Evolutionary conservation across 2,329 filamentous ascomycete species (phyloP).

Genomic region (Colletotrichum tamarilloi): DNA sequence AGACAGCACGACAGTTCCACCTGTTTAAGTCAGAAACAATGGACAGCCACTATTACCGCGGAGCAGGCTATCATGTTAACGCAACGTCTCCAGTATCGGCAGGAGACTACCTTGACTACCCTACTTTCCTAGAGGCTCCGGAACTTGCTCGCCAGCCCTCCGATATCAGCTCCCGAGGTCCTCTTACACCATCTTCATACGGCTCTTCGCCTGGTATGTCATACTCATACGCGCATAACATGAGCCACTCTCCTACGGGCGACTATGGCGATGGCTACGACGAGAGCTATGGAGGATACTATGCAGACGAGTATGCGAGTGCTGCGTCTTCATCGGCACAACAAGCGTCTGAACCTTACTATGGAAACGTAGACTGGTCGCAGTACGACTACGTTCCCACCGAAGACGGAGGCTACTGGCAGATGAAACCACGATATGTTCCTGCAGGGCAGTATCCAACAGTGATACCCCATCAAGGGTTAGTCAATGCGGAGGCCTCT

Average conservation of each 20-base stretch:
- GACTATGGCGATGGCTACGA: slow-evolving; percentile 14
- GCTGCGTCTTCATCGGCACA: slow-evolving; percentile 27
- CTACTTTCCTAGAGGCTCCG: slow-evolving; percentile 29
- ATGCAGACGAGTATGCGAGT: slow-evolving; percentile 26
- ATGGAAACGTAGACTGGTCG: slow-evolving; percentile 32
- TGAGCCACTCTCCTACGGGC: slow-evolving; percentile 27
- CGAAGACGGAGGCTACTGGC: slow-evolving; percentile 37
- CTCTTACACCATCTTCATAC: slow-evolving; percentile 33
- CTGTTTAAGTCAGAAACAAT: slow-evolving; percentile 11
- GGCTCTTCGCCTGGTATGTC: slow-evolving; percentile 34
- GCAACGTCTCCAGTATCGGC: slow-evolving; percentile 31
- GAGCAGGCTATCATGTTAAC: slow-evolving; percentile 32
- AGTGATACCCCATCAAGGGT: slow-evolving; percentile 36
- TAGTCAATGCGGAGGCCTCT: slow-evolving; percentile 22
- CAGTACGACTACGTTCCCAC: slow-evolving; percentile 33
- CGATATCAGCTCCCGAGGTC: slow-evolving; percentile 32
- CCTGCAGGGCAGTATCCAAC: slow-evolving; percentile 26
- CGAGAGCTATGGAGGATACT: slow-evolving; percentile 18
- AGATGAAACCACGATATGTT: slow-evolving; percentile 33
- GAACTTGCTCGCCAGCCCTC: slow-evolving; percentile 29
- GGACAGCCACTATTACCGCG: slow-evolving; percentile 27
- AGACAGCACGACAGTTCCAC: slow-evolving; percentile 24
- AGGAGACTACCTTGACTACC: slow-evolving; percentile 29
- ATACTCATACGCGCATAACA: slow-evolving; percentile 26
- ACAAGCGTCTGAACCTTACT: slow-evolving; percentile 20